These are phyloP conservation scores for Coelastrella sp. DNA, from an alignment of 139 green algal genomes.

Conservation along the genomic window DNA sequence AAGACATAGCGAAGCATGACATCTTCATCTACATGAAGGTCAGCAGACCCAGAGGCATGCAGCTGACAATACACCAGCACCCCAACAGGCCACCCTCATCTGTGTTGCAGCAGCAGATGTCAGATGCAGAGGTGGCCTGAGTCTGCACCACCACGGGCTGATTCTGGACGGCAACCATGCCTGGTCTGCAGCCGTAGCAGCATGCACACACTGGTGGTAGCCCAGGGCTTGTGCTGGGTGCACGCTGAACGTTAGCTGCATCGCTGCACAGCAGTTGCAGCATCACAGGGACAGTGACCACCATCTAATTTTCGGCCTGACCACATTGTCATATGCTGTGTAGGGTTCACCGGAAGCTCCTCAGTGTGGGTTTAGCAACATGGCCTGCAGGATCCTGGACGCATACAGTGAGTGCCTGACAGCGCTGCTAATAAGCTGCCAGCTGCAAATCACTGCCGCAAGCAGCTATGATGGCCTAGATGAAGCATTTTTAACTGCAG, in stretches of 20 bases:
- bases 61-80: background rate
- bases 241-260: background rate
- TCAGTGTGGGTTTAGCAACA: constrained; percentile 95
- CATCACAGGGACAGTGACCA: background rate
- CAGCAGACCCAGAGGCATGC: background rate
- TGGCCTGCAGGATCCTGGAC: constrained; percentile 88
- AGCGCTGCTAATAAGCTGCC: too few species aligned
- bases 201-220: too few species aligned
- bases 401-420: constrained; percentile 78
- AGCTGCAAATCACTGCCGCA: too few species aligned
- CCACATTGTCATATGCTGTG: background rate
- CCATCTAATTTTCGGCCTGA: background rate
- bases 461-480: too few species aligned
- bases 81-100: too few species aligned
- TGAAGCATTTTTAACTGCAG: too few species aligned
- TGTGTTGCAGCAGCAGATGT: constrained; percentile 2
- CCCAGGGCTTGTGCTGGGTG: too few species aligned
- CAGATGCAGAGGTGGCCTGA: background rate
- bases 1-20: constrained; percentile 79
- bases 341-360: constrained; percentile 79
- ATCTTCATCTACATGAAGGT: constrained; percentile 99
- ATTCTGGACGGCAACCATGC: too few species aligned
- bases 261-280: background rate
- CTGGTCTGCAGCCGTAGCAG: too few species aligned
- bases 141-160: too few species aligned